phyloP scores from a whole-genome alignment of 495 filamentous ascomycete species.

The Astrothelium subdiscretum region DNA sequence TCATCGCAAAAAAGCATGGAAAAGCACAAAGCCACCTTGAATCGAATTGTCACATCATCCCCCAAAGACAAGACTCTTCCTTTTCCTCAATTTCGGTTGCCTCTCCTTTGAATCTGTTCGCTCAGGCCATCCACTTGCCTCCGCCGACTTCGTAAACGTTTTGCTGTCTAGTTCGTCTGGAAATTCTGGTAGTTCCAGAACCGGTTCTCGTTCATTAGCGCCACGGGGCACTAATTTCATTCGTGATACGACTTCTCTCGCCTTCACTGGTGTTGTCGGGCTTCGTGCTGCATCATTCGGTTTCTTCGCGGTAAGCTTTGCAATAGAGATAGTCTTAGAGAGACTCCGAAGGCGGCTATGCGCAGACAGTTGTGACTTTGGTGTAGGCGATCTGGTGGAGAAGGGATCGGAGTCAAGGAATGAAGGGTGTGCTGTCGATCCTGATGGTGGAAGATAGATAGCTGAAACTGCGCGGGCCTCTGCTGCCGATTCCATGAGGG shows the following conservation, averaged over 20 bases:
- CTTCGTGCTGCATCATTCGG: not conserved
- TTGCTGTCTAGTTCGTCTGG: not conserved
- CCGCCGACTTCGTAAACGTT: not conserved
- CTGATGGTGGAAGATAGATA: not conserved
- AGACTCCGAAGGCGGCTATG: not conserved
- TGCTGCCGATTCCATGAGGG: conserved; percentile 1
- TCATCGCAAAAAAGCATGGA: not conserved
- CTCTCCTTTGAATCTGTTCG: not conserved
- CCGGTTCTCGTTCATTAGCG: not conserved
- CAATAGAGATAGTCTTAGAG: not conserved
- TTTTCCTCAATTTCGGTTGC: not conserved
- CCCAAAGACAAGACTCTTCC: not conserved
- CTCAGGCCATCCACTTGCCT: not conserved
- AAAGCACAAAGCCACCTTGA: not conserved
- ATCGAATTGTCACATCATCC: not conserved
- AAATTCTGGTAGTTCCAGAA: not conserved
- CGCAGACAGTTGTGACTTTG: not conserved
- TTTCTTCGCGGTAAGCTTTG: not conserved
- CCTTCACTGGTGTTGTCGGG: not conserved
- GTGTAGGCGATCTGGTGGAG: not conserved
- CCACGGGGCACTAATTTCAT: not conserved
- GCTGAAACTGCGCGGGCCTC: not conserved
- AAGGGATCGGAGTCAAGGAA: not conserved
- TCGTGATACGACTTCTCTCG: not conserved
- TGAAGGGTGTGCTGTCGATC: not conserved